Conservation (phyloP, 306 rosid genomes). For the Prunus davidiana region DNA sequence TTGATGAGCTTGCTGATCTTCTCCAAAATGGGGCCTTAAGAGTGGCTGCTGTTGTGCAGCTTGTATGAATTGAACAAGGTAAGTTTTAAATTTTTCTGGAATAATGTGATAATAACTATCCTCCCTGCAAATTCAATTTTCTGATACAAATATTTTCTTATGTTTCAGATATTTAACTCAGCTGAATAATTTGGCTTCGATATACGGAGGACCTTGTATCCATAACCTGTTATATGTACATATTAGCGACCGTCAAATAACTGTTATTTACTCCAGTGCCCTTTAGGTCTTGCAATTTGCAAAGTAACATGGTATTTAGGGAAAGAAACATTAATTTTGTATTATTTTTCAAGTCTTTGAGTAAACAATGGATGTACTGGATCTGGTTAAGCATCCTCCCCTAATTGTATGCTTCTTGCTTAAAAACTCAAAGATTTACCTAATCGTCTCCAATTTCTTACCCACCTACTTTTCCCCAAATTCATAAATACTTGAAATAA, state of each 20-base stretch:
- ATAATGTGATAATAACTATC: slow-evolving; percentile 7
- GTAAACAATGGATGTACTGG: not conserved
- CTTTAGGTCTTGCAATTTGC: not conserved
- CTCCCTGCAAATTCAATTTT: slow-evolving; percentile 11
- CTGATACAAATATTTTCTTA: not conserved
- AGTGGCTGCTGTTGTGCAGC: slow-evolving; percentile 90
- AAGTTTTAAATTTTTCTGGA: not conserved
- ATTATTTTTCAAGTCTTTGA: not conserved
- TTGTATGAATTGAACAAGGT: slow-evolving; percentile 47
- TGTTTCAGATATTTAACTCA: slow-evolving; percentile 19
- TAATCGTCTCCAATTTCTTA: too few species aligned
- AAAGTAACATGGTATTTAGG: not conserved
- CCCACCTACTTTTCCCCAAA: too few species aligned
- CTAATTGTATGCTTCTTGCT: not conserved
- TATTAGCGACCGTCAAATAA: not conserved
- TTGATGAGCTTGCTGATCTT: slow-evolving; percentile 84
- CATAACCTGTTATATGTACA: not conserved
- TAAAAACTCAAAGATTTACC: not conserved
- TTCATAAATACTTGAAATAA: too few species aligned
- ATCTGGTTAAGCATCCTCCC: not conserved
- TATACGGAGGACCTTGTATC: not conserved
- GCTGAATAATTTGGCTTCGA: not conserved
- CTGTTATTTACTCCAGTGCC: not conserved
- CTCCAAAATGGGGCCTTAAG: slow-evolving; percentile 89
- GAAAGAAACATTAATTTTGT: not conserved